phyloP scores from a whole-genome alignment of 1,284 basidiomycete species.

The Sutorius eximius region DNA sequence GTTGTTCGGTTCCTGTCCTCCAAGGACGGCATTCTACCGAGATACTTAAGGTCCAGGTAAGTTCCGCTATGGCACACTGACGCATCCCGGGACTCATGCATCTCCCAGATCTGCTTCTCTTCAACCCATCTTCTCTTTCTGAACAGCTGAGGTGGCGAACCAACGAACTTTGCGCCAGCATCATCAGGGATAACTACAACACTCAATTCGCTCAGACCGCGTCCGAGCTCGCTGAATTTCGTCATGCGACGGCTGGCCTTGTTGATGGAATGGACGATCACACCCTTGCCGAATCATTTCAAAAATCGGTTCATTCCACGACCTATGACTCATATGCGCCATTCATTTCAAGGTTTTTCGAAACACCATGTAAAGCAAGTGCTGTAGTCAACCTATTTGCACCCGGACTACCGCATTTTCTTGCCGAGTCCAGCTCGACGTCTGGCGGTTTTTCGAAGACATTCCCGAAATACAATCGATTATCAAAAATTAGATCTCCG shows the following conservation, averaged over 20 bases:
- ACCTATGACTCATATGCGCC: slow-evolving; percentile 20
- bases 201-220: slow-evolving; percentile 18
- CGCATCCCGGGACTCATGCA: background rate
- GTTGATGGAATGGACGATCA: slow-evolving; percentile 1
- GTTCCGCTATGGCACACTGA: background rate
- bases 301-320: slow-evolving; percentile 11
- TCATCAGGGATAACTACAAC: slow-evolving; percentile 13
- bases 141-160: background rate
- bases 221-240: slow-evolving; percentile 14
- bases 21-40: background rate
- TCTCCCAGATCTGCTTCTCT: slow-evolving; percentile 1
- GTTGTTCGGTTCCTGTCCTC: background rate
- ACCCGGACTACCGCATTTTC: slow-evolving; percentile 21
- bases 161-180: slow-evolving; percentile 1
- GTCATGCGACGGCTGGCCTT: background rate
- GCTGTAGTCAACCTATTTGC: slow-evolving; percentile 13
- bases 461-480: slow-evolving; percentile 11
- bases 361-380: slow-evolving; percentile 12
- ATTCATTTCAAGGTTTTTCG: slow-evolving; percentile 8
- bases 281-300: slow-evolving; percentile 7
- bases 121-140: background rate
- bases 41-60: slow-evolving; percentile 1
- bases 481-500: background rate
- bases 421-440: slow-evolving; percentile 20
- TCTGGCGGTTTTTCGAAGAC: slow-evolving; percentile 14